Percentiles rank a stretch among this genome's conserved stretches.
Conservation (phyloP, 73 alveolate genomes). For the Halteria grandinella region DNA sequence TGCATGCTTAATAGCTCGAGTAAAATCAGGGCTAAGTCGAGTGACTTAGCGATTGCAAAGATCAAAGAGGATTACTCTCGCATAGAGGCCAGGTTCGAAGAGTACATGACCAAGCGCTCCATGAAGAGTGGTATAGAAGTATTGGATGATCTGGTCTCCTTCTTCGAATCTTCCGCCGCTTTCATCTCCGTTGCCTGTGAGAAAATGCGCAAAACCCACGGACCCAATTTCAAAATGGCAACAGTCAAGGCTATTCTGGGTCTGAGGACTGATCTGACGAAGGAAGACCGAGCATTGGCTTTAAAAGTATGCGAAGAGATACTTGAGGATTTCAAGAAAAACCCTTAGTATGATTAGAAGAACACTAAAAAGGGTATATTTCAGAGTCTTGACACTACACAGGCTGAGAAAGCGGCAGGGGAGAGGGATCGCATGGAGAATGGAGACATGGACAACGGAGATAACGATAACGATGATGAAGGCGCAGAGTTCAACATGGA, state of each 20-base stretch:
- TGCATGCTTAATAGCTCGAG: slow-evolving; percentile 68
- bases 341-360: slow-evolving; percentile 3
- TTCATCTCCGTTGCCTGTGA: slow-evolving; percentile 70
- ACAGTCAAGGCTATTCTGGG: slow-evolving; percentile 68
- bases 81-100: slow-evolving; percentile 60
- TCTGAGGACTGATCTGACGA: slow-evolving; percentile 63
- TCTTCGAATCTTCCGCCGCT: slow-evolving; percentile 67
- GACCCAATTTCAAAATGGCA: slow-evolving; percentile 64
- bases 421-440: slow-evolving; percentile 11
- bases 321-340: slow-evolving; percentile 27
- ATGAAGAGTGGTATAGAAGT: slow-evolving; percentile 69
- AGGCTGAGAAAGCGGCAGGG: slow-evolving; percentile 47
- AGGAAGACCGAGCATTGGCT: slow-evolving; percentile 48
- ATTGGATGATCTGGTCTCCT: slow-evolving; percentile 68
- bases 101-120: slow-evolving; percentile 55
- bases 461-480: slow-evolving; percentile 26
- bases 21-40: slow-evolving; percentile 48
- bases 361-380: slow-evolving; percentile 52
- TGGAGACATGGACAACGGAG: neutral
- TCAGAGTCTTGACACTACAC: slow-evolving; percentile 39
- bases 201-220: slow-evolving; percentile 73
- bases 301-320: slow-evolving; percentile 49
- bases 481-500: slow-evolving; percentile 64
- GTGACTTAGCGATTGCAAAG: slow-evolving; percentile 57
- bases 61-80: slow-evolving; percentile 51